Conservation (phyloP, 805 yeast species). For the Tetrapisispora nanseiensis region DNA sequence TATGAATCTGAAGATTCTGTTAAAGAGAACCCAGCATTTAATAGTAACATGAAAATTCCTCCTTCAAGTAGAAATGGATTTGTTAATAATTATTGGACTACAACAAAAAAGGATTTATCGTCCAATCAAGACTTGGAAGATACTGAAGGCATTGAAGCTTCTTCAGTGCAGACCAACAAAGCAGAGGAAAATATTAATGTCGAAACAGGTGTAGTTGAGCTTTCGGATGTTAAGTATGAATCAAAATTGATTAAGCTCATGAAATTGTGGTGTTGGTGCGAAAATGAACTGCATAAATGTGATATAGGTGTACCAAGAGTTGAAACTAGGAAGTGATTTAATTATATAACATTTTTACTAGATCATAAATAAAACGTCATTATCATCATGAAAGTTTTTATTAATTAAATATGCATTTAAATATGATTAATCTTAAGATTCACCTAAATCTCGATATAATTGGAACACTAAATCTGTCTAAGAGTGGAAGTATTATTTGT, state of each 20-base stretch:
- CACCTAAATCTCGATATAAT: too few species aligned
- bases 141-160: not conserved
- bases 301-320: slow-evolving; percentile 31
- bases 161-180: not conserved
- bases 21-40: not conserved
- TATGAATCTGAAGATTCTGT: not conserved
- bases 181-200: not conserved
- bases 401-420: not conserved
- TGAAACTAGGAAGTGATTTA: slow-evolving; percentile 9
- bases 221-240: slow-evolving; percentile 16
- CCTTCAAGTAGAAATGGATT: not conserved
- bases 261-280: slow-evolving; percentile 58
- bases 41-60: not conserved
- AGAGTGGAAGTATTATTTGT: too few species aligned
- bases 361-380: not conserved
- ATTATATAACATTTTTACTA: too few species aligned
- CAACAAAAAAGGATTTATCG: not conserved
- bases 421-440: too few species aligned
- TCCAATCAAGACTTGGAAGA: not conserved
- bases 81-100: not conserved
- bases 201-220: not conserved
- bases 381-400: not conserved
- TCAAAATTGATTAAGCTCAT: slow-evolving; percentile 42
- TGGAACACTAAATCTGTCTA: too few species aligned
- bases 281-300: slow-evolving; percentile 37